phyloP scores from a whole-genome alignment of 2,329 filamentous ascomycete species.

The Diaporthe velutina region DNA sequence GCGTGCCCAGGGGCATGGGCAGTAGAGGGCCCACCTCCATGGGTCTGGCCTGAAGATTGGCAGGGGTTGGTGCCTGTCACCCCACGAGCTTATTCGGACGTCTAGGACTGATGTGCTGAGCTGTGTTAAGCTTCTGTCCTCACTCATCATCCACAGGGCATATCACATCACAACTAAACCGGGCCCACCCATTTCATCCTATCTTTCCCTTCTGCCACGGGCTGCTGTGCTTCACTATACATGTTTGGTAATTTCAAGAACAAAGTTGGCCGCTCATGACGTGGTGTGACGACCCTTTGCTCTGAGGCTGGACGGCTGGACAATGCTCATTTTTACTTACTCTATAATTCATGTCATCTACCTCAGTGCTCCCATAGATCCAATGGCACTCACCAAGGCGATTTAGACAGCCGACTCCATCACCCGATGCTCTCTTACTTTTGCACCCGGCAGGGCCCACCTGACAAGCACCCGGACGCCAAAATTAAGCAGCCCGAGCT shows the following conservation, averaged over 20 bases:
- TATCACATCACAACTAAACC: not conserved
- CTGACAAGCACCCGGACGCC: not conserved
- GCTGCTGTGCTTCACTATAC: not conserved
- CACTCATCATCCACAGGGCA: not conserved
- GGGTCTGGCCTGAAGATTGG: not conserved
- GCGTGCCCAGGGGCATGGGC: not conserved
- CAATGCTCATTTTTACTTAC: not conserved
- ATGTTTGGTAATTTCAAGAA: not conserved
- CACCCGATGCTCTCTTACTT: not conserved
- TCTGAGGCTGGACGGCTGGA: not conserved
- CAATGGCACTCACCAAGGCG: too few species aligned
- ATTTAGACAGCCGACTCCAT: not conserved
- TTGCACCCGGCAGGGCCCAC: not conserved
- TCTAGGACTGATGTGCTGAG: not conserved
- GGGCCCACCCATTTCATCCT: not conserved
- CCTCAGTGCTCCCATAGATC: too few species aligned
- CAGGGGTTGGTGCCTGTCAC: conserved; percentile 26
- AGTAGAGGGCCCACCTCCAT: not conserved
- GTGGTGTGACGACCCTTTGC: not conserved
- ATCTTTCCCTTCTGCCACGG: not conserved
- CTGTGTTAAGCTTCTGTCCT: not conserved
- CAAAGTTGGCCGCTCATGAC: not conserved
- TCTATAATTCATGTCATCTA: not conserved
- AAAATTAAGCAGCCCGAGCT: not conserved
- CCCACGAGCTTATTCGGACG: conserved; percentile 31